Evolutionary conservation across 164 flowering plant genomes (phyloP).

Genomic region (Liriodendron chinense): DNA sequence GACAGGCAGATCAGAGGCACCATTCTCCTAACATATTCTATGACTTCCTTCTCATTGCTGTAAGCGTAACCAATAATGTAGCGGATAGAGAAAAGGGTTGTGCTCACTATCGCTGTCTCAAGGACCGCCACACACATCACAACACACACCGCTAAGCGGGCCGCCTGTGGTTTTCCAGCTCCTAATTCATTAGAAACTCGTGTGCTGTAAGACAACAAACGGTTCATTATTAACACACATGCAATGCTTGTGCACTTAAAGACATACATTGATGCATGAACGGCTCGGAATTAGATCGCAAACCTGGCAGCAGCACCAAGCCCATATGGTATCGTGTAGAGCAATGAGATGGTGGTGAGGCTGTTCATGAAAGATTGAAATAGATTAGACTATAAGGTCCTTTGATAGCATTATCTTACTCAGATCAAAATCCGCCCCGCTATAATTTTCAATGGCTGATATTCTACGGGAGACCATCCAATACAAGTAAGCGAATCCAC

Average conservation of each 20-base stretch:
- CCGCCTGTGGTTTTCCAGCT: slow-evolving; percentile 67
- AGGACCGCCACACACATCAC: slow-evolving; percentile 38
- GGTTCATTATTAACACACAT: background rate
- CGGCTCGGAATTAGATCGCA: slow-evolving; percentile 2
- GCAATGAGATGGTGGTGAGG: slow-evolving; percentile 55
- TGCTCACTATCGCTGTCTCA: slow-evolving; percentile 43
- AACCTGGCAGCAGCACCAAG: slow-evolving; percentile 83
- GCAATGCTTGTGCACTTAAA: background rate
- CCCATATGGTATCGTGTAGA: slow-evolving; percentile 70
- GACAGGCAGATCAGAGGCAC: slow-evolving; percentile 66
- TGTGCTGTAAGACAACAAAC: slow-evolving; percentile 43
- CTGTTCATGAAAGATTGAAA: slow-evolving; percentile 34
- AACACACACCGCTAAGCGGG: slow-evolving; percentile 48
- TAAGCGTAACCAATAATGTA: slow-evolving; percentile 58
- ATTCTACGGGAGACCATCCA: too few relatives aligned
- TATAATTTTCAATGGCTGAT: too few relatives aligned
- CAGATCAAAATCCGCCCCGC: too few relatives aligned
- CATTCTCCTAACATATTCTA: slow-evolving; percentile 62
- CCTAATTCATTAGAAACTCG: slow-evolving; percentile 90
- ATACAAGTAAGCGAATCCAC: too few relatives aligned
- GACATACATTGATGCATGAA: background rate
- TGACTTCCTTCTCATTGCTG: slow-evolving; percentile 79
- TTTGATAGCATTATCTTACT: background rate
- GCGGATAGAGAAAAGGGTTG: slow-evolving; percentile 47
- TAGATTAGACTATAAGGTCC: background rate